Evolutionary conservation across 1,284 basidiomycete species (phyloP), one percentile per base, ranked within the genome.

Genomic region (Gomphus bonarii): DNA sequence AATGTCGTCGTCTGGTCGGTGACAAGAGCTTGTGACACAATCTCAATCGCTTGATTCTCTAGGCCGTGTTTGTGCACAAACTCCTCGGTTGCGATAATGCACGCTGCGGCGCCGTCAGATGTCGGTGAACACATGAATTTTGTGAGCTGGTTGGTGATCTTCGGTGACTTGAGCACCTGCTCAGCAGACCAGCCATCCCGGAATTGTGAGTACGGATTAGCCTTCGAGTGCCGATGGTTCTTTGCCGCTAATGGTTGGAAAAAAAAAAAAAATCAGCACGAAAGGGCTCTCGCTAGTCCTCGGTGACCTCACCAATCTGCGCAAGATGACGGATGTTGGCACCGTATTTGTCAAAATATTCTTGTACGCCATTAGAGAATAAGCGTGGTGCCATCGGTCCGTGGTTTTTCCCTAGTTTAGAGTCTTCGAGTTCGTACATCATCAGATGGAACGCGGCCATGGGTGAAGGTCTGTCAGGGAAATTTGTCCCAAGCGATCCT

Each of bases 51-150:
- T 65, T 93, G 89, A 67, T 92, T 92, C 69, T 92, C 82, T 7
- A 93, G 80, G 7, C 75, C 72, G 65, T 91, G 83, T 12, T 73
- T 70, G 60, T 81, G 85, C 14, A 93, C 87, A 63, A 93, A 93
- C n/a, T 77, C 80, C 65, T 91, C 90, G 0, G 86, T 88, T 8
- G 80, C 87, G 22, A 94, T 74, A 58, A 94, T 78, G 59, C 83
- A 85, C 62, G 84, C 85, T 1, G 84, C 86, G 43, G 84, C 84
- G 31, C 85, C 85, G 60, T 88, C 85, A 84, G 87, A 71, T 8
- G 91, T 93, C 1, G 91, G 91, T 62, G 85, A 90, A 66, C 91
- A 94, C 89, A 92, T 91, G 66, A 81, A 87, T 65, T 88, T 85
- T 2, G 90, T 92, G 47, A 92, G 70, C 65, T 89, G 79, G 52